Conservation (phyloP, 306 rosid genomes). For the Neltuma alba region DNA sequence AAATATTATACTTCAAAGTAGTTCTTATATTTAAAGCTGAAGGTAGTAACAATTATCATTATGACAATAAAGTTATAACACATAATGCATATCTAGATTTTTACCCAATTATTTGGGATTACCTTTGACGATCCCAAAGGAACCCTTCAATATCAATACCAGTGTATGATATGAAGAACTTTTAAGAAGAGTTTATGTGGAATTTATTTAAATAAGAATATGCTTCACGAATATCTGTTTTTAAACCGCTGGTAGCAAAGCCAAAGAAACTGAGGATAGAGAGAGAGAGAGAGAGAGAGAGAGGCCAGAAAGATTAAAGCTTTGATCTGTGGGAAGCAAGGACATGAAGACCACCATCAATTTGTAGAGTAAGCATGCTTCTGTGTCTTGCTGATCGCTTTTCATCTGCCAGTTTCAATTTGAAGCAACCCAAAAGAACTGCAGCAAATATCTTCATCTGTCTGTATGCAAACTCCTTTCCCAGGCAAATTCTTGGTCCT, state of each 20-base stretch:
- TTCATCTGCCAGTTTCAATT: conserved; percentile 46
- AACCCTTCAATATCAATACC: too few species aligned
- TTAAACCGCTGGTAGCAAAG: not conserved
- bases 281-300: too few species aligned
- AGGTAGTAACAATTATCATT: too few species aligned
- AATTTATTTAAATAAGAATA: not conserved
- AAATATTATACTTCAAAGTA: too few species aligned
- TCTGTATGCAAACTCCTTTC: conserved; percentile 62
- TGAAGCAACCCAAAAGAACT: conserved; percentile 38
- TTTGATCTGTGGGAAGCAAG: conserved; percentile 30
- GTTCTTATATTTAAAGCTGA: too few species aligned
- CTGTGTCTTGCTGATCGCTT: conserved; percentile 41
- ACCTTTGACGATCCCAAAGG: too few species aligned
- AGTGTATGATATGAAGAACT: not conserved
- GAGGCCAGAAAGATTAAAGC: not conserved
- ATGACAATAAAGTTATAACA: too few species aligned
- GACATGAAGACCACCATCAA: conserved; percentile 50
- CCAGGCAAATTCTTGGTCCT: conserved; percentile 60
- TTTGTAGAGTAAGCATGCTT: conserved; percentile 53
- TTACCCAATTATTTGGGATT: too few species aligned
- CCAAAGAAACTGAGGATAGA: too few species aligned
- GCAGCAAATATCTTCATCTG: conserved; percentile 57
- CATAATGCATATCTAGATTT: too few species aligned
- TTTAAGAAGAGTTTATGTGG: not conserved
- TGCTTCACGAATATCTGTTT: not conserved